These are phyloP conservation scores for Aspergillus sergii DNA, from an alignment of 2,329 filamentous ascomycete genomes.

Conservation along the genomic window DNA sequence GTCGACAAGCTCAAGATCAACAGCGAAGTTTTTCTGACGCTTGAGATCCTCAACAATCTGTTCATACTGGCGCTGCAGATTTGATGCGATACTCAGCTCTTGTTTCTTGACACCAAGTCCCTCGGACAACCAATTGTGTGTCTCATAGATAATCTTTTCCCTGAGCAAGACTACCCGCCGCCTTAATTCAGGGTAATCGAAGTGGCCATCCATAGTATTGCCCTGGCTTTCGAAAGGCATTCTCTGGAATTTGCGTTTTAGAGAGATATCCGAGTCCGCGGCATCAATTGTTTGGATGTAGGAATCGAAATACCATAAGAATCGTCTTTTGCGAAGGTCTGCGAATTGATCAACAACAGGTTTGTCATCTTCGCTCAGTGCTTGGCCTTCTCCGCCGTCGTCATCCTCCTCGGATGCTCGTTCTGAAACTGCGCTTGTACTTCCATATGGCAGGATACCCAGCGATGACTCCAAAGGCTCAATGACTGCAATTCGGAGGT, in stretches of 20 bases:
- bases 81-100: conserved; percentile 76
- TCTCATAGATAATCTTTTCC: conserved; percentile 71
- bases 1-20: conserved; percentile 76
- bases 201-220: conserved; percentile 85
- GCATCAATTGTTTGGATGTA: conserved; percentile 72
- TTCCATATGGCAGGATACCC: conserved; percentile 60
- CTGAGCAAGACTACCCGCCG: conserved; percentile 70
- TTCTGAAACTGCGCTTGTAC: conserved; percentile 37
- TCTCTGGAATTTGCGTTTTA: conserved; percentile 66
- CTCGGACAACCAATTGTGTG: conserved; percentile 68
- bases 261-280: conserved; percentile 58
- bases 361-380: conserved; percentile 50
- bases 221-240: conserved; percentile 83
- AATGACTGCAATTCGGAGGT: conserved; percentile 81
- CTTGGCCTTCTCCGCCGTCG: conserved; percentile 35
- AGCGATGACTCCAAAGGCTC: conserved; percentile 81
- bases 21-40: conserved; percentile 66
- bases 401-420: conserved; percentile 31
- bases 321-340: conserved; percentile 86
- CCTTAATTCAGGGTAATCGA: conserved; percentile 76
- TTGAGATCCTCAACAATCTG: conserved; percentile 78
- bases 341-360: conserved; percentile 75
- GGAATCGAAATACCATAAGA: conserved; percentile 93
- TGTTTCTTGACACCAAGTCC: conserved; percentile 65
- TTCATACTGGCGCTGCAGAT: conserved; percentile 80